Evolutionary conservation across 2,329 filamentous ascomycete species (phyloP).

Genomic region (Capronia americana): DNA sequence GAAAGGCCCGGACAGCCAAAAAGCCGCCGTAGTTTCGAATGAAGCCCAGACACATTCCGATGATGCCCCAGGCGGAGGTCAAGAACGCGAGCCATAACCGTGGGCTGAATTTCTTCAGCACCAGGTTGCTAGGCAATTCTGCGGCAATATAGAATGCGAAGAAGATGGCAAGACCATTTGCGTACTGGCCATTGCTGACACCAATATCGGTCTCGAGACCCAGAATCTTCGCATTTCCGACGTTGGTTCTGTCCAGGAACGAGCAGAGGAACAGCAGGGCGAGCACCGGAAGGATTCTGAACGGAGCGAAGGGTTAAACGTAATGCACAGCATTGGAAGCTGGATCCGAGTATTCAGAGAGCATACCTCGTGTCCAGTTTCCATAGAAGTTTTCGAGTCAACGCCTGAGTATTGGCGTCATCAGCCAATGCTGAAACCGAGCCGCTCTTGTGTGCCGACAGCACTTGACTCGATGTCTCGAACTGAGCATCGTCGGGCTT

Average conservation of each 20-base stretch:
- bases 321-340: neutral
- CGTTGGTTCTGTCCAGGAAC: constrained; percentile 72
- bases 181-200: constrained; percentile 68
- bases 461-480: constrained; percentile 18
- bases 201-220: constrained; percentile 64
- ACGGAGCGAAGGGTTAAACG: neutral
- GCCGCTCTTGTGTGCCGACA: constrained; percentile 15
- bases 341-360: neutral
- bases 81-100: constrained; percentile 56
- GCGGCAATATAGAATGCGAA: constrained; percentile 64
- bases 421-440: constrained; percentile 8
- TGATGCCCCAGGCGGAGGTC: constrained; percentile 37
- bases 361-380: constrained; percentile 60
- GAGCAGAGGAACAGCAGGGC: constrained; percentile 70
- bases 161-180: constrained; percentile 69
- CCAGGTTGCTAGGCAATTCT: constrained; percentile 50
- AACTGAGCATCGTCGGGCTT: constrained; percentile 30
- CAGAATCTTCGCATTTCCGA: constrained; percentile 72
- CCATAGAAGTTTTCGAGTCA: constrained; percentile 56
- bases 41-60: constrained; percentile 32
- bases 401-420: constrained; percentile 30
- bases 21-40: constrained; percentile 52
- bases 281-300: constrained; percentile 68
- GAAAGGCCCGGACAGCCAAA: constrained; percentile 56
- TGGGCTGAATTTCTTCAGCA: constrained; percentile 56